Evolutionary conservation across 176 grass and related monocot genomes (phyloP).

Genomic region (Alloteropsis semialata): DNA sequence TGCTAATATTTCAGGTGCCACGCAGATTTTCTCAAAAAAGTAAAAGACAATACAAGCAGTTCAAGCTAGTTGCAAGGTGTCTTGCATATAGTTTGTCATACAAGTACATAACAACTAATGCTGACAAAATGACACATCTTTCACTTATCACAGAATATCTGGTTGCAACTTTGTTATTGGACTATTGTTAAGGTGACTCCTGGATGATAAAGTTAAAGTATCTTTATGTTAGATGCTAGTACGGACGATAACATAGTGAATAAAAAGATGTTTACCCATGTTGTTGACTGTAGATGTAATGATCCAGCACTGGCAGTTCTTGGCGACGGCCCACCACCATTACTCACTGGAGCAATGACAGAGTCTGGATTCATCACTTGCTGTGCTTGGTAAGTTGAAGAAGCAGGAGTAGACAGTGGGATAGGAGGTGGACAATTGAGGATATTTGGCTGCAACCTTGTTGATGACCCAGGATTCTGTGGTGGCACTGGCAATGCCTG

Average conservation of each 20-base stretch:
- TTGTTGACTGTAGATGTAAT: conserved; percentile 25
- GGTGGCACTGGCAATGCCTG: conserved; percentile 57
- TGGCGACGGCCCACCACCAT: conserved; percentile 39
- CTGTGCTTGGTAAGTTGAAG: conserved; percentile 34
- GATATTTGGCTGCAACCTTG: conserved; percentile 49
- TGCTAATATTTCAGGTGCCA: background rate
- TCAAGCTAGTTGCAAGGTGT: conserved; percentile 14
- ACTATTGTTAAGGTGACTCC: background rate
- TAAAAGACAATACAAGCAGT: background rate
- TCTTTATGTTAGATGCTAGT: background rate
- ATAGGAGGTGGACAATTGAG: conserved; percentile 27
- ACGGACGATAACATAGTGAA: conserved; percentile 13
- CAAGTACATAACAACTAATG: background rate
- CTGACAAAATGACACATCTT: background rate
- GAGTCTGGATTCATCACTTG: conserved; percentile 8
- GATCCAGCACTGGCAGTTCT: conserved; percentile 37
- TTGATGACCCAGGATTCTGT: conserved; percentile 53
- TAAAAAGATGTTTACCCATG: conserved; percentile 53
- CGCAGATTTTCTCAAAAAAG: background rate
- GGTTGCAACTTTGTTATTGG: background rate
- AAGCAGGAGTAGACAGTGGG: conserved; percentile 9
- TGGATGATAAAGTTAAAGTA: conserved; percentile 13
- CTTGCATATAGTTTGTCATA: background rate
- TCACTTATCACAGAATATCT: conserved; percentile 9
- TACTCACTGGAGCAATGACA: conserved; percentile 32